Base-by-base conservation (phyloP, 495 filamentous ascomycete species). In the Penicillium dipodomyicola region DNA sequence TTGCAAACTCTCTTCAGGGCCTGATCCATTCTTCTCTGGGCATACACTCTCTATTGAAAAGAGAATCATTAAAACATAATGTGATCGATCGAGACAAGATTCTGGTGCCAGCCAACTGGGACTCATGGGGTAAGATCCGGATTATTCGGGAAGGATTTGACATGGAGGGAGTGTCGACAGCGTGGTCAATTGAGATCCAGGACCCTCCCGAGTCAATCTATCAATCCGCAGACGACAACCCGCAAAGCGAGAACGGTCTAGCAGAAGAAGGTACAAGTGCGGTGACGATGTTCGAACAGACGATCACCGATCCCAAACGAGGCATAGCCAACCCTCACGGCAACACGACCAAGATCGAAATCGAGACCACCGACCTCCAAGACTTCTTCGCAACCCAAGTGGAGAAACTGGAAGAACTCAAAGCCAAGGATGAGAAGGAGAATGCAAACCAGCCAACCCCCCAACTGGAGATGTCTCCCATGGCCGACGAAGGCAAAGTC, bases 91-190 rank as follows among this genome's bases (percentile, higher is more conserved):
- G 95, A 30, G 95, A 97, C 69, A 96, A 93, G 77, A 88, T 97
- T 32, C 78, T 96, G 0, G 86, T 99, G 2, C 95, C 94, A 4
- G 87, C 91, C 11, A 96, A 96, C 68, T 97, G 95, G 95, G 94
- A 99, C 70, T 96, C 92, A 0, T 97, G 93, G 91, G 93, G 90
- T 27, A 99, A 97, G 72, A 96, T 99, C 56, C 82, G 92, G 20
- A 89, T 97, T 40, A 77, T 97, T 17, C 80, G 90, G n/a, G 95
- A 97, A 75, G 90, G 88, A 14, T 97, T 97, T 65, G 91, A 96
- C 58, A 88, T 95, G 43, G 94, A 98, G 74, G 82, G 81, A 5
- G 83, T 92, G 32, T 93, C 88, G 64, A 84, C 82, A 45, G 89
- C 86, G 17, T 97, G 92, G 92, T 84, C 84, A 17, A 80, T 87